Evolutionary conservation across 805 yeast genomes (phyloP).

Genomic region (Kazachstania psychrophila): DNA sequence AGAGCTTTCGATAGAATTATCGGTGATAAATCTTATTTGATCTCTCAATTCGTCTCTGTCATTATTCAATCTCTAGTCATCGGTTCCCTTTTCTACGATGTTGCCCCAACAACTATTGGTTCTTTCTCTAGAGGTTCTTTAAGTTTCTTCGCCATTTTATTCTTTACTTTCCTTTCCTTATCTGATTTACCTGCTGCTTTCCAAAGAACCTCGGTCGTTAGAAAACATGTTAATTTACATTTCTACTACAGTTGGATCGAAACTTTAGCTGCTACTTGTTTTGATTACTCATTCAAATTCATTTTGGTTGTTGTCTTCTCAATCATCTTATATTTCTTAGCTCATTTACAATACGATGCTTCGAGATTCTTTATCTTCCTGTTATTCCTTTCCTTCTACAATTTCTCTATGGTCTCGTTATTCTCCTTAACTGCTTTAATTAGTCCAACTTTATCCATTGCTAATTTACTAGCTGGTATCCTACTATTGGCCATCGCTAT

Average conservation of each 20-base stretch:
- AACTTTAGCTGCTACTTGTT: slow-evolving; percentile 48
- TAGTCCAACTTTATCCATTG: slow-evolving; percentile 42
- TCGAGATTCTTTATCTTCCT: slow-evolving; percentile 44
- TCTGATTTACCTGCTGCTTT: slow-evolving; percentile 44
- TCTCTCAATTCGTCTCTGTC: slow-evolving; percentile 36
- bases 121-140: slow-evolving; percentile 47
- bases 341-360: slow-evolving; percentile 36
- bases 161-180: slow-evolving; percentile 50
- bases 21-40: slow-evolving; percentile 38
- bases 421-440: slow-evolving; percentile 48
- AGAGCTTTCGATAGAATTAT: slow-evolving; percentile 39
- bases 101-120: slow-evolving; percentile 36
- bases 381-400: slow-evolving; percentile 35
- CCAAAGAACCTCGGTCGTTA: slow-evolving; percentile 44
- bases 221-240: slow-evolving; percentile 55
- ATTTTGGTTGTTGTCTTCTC: slow-evolving; percentile 35
- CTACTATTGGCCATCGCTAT: slow-evolving; percentile 40
- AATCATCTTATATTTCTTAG: slow-evolving; percentile 45
- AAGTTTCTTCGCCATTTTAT: slow-evolving; percentile 41
- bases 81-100: slow-evolving; percentile 43
- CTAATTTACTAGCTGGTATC: slow-evolving; percentile 57
- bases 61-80: slow-evolving; percentile 34
- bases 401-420: slow-evolving; percentile 40
- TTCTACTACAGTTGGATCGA: slow-evolving; percentile 62
- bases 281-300: slow-evolving; percentile 51